These are phyloP conservation scores for Claviceps cyperi DNA, from an alignment of 2,329 filamentous ascomycete species.

Conservation along the genomic window DNA sequence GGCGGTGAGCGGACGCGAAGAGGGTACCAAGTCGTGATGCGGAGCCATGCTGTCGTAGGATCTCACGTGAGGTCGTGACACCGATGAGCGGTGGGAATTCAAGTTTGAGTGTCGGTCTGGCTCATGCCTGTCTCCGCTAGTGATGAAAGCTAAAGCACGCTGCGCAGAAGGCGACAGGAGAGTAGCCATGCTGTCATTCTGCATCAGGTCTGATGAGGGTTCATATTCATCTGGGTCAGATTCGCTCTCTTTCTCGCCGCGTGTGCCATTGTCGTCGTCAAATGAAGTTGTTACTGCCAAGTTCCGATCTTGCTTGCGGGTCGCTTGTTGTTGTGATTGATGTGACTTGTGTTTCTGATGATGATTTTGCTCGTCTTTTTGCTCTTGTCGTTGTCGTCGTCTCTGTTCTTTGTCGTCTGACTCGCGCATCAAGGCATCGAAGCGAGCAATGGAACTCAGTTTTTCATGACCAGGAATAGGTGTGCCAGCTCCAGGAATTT, in stretches of 20 bases:
- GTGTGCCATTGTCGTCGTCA: slow-evolving; percentile 11
- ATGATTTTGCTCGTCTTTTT: no score
- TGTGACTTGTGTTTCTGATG: no score
- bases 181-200: slow-evolving; percentile 8
- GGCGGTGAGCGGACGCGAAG: slow-evolving; percentile 37
- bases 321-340: slow-evolving; percentile 16
- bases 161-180: slow-evolving; percentile 33
- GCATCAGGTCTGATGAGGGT: slow-evolving; percentile 19
- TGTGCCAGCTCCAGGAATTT: slow-evolving; percentile 44
- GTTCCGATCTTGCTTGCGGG: slow-evolving; percentile 17
- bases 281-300: slow-evolving; percentile 29
- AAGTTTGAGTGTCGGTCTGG: slow-evolving; percentile 13
- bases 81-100: slow-evolving; percentile 18
- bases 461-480: slow-evolving; percentile 44
- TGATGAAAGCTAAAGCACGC: slow-evolving; percentile 35
- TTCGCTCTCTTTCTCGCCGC: slow-evolving; percentile 9
- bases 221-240: slow-evolving; percentile 27
- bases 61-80: slow-evolving; percentile 19
- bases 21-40: slow-evolving; percentile 6
- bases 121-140: slow-evolving; percentile 24
- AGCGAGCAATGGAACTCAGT: slow-evolving; percentile 48
- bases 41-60: slow-evolving; percentile 13
- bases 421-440: slow-evolving; percentile 51
- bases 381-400: not conserved
- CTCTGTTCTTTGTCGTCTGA: slow-evolving; percentile 35